Conservation (phyloP, 495 filamentous ascomycete genomes). For the Hypoxylon cercidicola region DNA sequence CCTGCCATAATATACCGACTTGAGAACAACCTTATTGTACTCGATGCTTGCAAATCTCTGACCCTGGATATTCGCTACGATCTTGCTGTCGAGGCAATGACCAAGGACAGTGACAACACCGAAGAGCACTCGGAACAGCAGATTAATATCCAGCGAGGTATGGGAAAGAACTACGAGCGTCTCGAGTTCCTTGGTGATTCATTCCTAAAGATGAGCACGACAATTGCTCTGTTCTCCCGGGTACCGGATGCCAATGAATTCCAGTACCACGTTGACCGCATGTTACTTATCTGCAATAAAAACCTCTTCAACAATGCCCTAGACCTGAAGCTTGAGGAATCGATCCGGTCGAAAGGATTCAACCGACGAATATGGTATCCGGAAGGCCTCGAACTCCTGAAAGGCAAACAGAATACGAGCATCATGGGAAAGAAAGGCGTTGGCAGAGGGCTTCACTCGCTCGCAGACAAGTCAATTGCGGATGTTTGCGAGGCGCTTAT, state of each 20-base stretch:
- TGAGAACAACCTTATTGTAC: slow-evolving; percentile 81
- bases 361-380: slow-evolving; percentile 86
- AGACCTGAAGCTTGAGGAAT: slow-evolving; percentile 75
- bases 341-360: slow-evolving; percentile 84
- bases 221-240: slow-evolving; percentile 80
- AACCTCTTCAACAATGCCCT: slow-evolving; percentile 83
- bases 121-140: slow-evolving; percentile 77
- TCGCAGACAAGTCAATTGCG: slow-evolving; percentile 93
- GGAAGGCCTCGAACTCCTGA: slow-evolving; percentile 69
- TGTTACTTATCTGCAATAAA: slow-evolving; percentile 91
- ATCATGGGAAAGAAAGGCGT: slow-evolving; percentile 49
- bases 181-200: slow-evolving; percentile 94
- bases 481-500: slow-evolving; percentile 97
- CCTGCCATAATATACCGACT: slow-evolving; percentile 86
- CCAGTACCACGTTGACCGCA: slow-evolving; percentile 88
- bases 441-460: slow-evolving; percentile 63
- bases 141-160: slow-evolving; percentile 82
- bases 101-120: slow-evolving; percentile 93
- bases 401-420: slow-evolving; percentile 52
- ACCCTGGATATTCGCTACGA: slow-evolving; percentile 69
- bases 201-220: slow-evolving; percentile 96
- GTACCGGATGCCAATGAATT: slow-evolving; percentile 85
- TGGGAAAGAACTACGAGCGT: slow-evolving; percentile 97
- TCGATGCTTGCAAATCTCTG: slow-evolving; percentile 70
- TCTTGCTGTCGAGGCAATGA: slow-evolving; percentile 88